These are phyloP conservation scores for Fraxinus platypoda DNA, from an alignment of 305 asterid species.

Conservation along the genomic window DNA sequence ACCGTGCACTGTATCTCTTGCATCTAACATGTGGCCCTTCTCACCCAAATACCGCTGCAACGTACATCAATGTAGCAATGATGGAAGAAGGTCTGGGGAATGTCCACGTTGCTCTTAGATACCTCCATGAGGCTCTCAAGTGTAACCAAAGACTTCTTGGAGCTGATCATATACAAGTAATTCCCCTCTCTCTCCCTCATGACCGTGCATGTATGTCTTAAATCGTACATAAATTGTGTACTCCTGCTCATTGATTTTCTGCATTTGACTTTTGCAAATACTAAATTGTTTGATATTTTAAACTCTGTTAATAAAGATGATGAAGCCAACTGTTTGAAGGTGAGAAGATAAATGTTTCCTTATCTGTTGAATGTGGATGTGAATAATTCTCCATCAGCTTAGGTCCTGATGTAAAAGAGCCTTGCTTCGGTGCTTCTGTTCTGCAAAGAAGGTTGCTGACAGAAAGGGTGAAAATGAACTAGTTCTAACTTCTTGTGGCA, in stretches of 20 bases:
- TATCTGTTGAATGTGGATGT: not conserved
- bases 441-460: not conserved
- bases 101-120: constrained; percentile 86
- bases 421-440: constrained; percentile 1
- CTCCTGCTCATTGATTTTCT: constrained; percentile 6
- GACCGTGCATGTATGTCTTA: not conserved
- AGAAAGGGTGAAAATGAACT: constrained; percentile 2
- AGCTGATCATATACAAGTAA: constrained; percentile 88
- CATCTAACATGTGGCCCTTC: constrained; percentile 91
- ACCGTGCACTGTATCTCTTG: constrained; percentile 86
- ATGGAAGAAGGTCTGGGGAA: constrained; percentile 97
- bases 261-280: not conserved
- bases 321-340: not conserved
- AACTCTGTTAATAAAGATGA: not conserved
- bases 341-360: not conserved
- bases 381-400: not conserved
- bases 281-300: not conserved
- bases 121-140: constrained; percentile 94
- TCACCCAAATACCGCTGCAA: constrained; percentile 92
- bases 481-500: not conserved
- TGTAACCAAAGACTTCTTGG: constrained; percentile 97
- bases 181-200: constrained; percentile 20
- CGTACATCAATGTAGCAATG: constrained; percentile 90
- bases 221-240: not conserved
- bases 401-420: not conserved